phyloP scores from a whole-genome alignment of 1,284 basidiomycete species.

The Sanguinoderma infundibulare region DNA sequence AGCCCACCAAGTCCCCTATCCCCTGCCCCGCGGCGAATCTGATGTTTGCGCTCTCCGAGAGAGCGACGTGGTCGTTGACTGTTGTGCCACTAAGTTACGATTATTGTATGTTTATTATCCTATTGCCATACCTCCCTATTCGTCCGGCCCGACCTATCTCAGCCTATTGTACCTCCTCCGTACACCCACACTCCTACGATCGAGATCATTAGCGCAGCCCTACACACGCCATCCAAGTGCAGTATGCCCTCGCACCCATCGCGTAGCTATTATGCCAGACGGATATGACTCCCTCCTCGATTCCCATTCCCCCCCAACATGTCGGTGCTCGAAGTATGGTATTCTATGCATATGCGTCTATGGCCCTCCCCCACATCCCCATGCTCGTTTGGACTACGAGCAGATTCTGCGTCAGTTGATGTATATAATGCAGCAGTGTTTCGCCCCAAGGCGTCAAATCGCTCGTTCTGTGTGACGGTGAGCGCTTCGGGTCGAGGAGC shows the following conservation, averaged over 20 bases:
- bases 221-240: too few species aligned
- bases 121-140: neutral
- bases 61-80: constrained; percentile 4
- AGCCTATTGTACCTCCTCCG: too few species aligned
- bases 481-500: too few species aligned
- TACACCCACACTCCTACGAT: neutral
- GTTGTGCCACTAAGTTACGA: constrained; percentile 29
- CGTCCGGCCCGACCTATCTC: neutral
- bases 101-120: constrained; percentile 23
- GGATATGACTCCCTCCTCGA: constrained; percentile 7
- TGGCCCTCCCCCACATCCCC: neutral
- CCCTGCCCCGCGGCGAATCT: neutral
- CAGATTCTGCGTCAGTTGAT: neutral
- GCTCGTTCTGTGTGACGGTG: too few species aligned
- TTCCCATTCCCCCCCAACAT: neutral
- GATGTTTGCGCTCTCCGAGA: neutral
- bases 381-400: neutral
- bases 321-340: constrained; percentile 4
- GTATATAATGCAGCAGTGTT: neutral
- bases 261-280: constrained; percentile 9
- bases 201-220: neutral
- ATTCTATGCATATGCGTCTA: constrained; percentile 13
- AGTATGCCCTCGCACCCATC: neutral
- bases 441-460: too few species aligned
- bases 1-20: constrained; percentile 13